These are phyloP conservation scores for Stereum hirsutum DNA, from an alignment of 1,284 basidiomycete genomes.

Conservation along the genomic window DNA sequence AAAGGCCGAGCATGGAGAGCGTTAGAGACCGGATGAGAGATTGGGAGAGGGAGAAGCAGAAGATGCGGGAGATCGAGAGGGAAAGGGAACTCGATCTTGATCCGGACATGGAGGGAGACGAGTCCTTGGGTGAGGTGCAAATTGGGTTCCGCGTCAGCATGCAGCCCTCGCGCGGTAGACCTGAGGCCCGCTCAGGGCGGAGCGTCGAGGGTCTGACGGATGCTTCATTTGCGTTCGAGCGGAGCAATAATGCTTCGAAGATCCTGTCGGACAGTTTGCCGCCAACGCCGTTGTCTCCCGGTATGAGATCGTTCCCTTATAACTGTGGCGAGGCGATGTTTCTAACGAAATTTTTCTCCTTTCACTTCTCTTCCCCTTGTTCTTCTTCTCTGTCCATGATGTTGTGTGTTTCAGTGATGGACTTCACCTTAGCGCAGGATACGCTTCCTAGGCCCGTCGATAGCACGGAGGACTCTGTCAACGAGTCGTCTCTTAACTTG, in stretches of 20 bases:
- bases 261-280: slow-evolving; percentile 4
- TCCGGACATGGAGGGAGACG: slow-evolving; percentile 4
- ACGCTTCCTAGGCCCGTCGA: slow-evolving; percentile 9
- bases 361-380: background rate
- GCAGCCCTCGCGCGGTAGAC: too few relatives aligned
- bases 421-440: too few relatives aligned
- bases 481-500: slow-evolving; percentile 24
- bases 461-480: too few relatives aligned
- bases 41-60: background rate
- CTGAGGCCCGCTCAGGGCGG: too few relatives aligned
- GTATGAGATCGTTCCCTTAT: background rate
- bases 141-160: too few relatives aligned
- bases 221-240: too few relatives aligned
- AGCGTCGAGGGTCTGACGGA: background rate
- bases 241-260: slow-evolving; percentile 1
- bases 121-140: too few relatives aligned
- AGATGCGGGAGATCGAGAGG: slow-evolving; percentile 1
- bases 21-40: background rate
- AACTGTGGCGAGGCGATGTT: background rate
- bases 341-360: background rate
- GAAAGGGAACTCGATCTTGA: too few relatives aligned
- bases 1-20: background rate
- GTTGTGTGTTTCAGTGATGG: too few relatives aligned
- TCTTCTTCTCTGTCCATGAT: background rate
- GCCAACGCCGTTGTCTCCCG: slow-evolving; percentile 7